Base-by-base conservation (phyloP, 768 basidiomycete species). In the Brasilioporus rufonigricans region DNA sequence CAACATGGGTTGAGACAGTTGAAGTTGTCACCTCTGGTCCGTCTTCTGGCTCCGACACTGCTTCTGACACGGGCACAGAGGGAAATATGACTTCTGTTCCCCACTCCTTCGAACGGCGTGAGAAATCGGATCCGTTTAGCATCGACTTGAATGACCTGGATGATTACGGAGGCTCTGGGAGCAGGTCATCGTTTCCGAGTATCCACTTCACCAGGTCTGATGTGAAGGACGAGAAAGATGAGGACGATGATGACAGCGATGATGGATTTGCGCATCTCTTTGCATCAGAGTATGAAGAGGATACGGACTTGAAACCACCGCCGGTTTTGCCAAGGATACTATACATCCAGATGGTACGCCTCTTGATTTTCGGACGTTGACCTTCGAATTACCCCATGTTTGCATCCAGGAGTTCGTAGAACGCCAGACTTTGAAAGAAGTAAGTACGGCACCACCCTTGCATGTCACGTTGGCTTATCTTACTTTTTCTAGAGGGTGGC, bases 301-400 rank as follows among this genome's bases (percentile, higher is more conserved):
- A 76, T 12, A 19, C 11, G 5, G 65, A 73, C 44, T 43, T 29
- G 59, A 72, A 67, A 56, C 63, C 60, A n/a, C 68, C 68, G 32
- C 63, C 57, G 7, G 67, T 71, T 14, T 52, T 67, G 19, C 69
- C 69, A 4, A 69, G 89, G 55, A 92, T 87, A 9, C 73, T 97
- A 19, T 98, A 96, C 65, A 98, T 98, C 50, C 93, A 96, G 69
- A 98, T 98, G 94, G 91, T 89, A 76, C 47, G 44, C 55, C n/a
- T 7, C 26, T 19, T 32, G 4, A 1, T 3, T 24, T 14, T 21
- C 4, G 2, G 18, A 26, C 33, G 7, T 52, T 44, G 19, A 11
- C n/a, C 5, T 19, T 16, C 3, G n/a, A 31, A 27, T 55, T 5
- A 47, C n/a, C 19, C 4, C 7, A 11, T 52, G 24, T 51, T 7